A percentile compares a stretch with the other conserved stretches of the same genome.
These are phyloP conservation scores for Podaxis pistillaris DNA, from an alignment of 768 basidiomycete genomes.

Conservation along the genomic window DNA sequence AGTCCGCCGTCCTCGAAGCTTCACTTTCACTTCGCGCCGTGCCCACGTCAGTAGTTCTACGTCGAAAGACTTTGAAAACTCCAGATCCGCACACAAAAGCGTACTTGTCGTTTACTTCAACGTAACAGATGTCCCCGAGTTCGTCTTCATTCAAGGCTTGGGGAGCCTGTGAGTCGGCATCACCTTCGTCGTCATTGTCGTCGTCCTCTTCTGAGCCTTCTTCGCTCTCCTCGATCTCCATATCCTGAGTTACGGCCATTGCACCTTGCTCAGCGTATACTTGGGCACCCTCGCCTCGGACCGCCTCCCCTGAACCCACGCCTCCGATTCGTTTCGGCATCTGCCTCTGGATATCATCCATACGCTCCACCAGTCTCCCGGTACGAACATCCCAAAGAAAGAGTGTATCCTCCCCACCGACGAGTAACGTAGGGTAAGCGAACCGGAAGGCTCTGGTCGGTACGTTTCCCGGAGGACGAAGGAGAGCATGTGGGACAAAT, in stretches of 20 bases:
- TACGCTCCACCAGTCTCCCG: slow-evolving; percentile 45
- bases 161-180: background rate
- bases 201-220: background rate
- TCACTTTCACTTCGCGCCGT: background rate
- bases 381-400: slow-evolving; percentile 65
- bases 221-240: background rate
- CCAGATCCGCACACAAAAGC: slow-evolving; percentile 5
- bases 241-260: background rate
- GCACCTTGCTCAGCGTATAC: background rate
- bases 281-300: background rate
- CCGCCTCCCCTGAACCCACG: background rate
- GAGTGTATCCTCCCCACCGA: slow-evolving; percentile 40
- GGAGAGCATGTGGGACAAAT: slow-evolving; percentile 17
- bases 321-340: background rate
- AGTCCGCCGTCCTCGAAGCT: background rate
- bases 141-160: background rate
- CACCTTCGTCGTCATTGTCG: background rate
- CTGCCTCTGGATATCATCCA: slow-evolving; percentile 36
- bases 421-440: slow-evolving; percentile 63
- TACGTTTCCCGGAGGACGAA: slow-evolving; percentile 12
- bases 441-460: slow-evolving; percentile 16
- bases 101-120: slow-evolving; percentile 10
- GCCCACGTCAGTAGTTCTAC: background rate
- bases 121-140: slow-evolving; percentile 2
- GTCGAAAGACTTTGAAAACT: slow-evolving; percentile 4